Conservation (phyloP, 177 flowering plant species). For the Vitis hybrid region DNA sequence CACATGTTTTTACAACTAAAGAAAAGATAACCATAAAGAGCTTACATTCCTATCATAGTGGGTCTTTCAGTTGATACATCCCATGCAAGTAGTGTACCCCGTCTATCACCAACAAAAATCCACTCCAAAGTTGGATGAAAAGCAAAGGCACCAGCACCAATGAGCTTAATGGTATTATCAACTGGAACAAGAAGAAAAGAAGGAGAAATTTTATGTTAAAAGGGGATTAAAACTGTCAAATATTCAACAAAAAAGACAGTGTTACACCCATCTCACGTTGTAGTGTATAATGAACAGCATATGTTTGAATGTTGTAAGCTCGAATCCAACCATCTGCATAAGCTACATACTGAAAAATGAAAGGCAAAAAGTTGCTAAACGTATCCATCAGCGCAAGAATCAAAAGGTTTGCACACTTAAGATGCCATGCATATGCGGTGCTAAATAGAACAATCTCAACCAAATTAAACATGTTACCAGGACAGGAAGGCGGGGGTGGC, state of each 20-base stretch:
- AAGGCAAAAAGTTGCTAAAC: constrained; percentile 5
- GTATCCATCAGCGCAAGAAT: not conserved
- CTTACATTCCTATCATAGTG: constrained; percentile 97
- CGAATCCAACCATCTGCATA: constrained; percentile 96
- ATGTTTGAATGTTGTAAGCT: constrained; percentile 93
- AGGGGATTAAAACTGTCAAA: not conserved
- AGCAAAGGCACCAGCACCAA: constrained; percentile 95
- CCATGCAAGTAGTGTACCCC: constrained; percentile 97
- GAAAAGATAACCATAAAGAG: constrained; percentile 2
- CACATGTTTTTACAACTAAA: not conserved
- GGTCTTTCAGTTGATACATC: constrained; percentile 99
- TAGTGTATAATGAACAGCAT: constrained; percentile 90
- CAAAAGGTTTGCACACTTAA: not conserved
- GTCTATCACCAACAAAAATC: constrained; percentile 97
- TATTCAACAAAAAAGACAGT: not conserved
- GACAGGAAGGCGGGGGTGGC: constrained; percentile 97
- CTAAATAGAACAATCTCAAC: not conserved
- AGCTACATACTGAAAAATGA: constrained; percentile 82
- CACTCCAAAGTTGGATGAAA: constrained; percentile 97
- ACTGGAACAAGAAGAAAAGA: constrained; percentile 44
- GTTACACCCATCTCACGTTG: constrained; percentile 64
- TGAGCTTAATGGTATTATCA: constrained; percentile 86
- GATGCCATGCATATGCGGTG: not conserved
- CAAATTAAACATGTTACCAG: constrained; percentile 52
- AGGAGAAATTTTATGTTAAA: not conserved